Percentiles rank a stretch among this genome's conserved stretches.
These are phyloP conservation scores for Neurospora intermedia DNA, from an alignment of 495 filamentous ascomycete genomes.

Conservation along the genomic window DNA sequence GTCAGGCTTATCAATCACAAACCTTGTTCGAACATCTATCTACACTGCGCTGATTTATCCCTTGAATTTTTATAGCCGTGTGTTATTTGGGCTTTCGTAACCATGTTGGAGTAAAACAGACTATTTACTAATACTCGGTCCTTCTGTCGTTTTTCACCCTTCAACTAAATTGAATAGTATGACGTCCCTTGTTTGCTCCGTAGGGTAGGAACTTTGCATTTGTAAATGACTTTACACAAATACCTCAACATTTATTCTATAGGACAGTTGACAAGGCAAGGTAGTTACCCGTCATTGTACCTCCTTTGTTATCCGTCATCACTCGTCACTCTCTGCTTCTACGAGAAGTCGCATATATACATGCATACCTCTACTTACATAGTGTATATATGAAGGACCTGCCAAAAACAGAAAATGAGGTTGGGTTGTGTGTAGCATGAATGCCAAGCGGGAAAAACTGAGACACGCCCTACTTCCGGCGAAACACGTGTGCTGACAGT, in stretches of 20 bases:
- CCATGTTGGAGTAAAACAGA: background rate
- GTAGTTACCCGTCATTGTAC: background rate
- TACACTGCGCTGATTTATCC: background rate
- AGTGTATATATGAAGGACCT: background rate
- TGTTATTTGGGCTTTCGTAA: background rate
- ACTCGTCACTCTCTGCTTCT: background rate
- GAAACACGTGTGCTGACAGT: background rate
- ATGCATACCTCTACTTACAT: background rate
- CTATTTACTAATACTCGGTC: too few relatives aligned
- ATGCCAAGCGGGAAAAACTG: background rate
- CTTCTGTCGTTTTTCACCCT: too few relatives aligned
- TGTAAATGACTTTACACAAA: background rate
- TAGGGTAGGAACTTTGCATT: background rate
- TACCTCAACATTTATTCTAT: background rate
- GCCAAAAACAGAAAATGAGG: background rate
- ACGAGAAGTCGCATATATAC: background rate
- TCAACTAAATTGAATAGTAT: background rate
- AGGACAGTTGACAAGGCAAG: background rate
- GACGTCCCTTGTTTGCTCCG: background rate
- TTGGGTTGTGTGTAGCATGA: background rate
- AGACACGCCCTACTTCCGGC: background rate
- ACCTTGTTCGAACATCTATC: background rate
- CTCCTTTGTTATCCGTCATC: background rate
- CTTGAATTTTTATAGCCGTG: background rate
- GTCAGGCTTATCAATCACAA: background rate